These are phyloP conservation scores for Lasiosphaeriaceae sp. DNA, from an alignment of 495 filamentous ascomycete genomes.

Conservation along the genomic window DNA sequence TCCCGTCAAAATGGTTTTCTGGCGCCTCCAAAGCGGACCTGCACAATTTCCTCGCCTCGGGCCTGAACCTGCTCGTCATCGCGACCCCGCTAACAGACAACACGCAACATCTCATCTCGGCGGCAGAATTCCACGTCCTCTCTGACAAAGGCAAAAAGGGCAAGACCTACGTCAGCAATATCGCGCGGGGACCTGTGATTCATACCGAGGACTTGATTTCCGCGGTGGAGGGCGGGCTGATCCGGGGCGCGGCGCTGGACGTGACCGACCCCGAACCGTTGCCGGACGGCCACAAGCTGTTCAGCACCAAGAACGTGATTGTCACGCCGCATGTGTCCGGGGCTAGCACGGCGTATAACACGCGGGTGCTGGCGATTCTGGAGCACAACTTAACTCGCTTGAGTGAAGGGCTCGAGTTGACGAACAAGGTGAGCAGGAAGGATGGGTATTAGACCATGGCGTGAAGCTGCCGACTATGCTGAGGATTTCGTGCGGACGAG, in stretches of 20 bases:
- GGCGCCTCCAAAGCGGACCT: constrained; percentile 58
- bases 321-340: constrained; percentile 81
- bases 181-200: constrained; percentile 69
- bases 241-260: constrained; percentile 75
- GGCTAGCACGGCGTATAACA: constrained; percentile 53
- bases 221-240: constrained; percentile 52
- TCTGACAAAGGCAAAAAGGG: constrained; percentile 16
- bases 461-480: neutral
- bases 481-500: too few species aligned
- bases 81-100: constrained; percentile 68
- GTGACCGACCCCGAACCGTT: constrained; percentile 87
- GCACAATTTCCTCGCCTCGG: constrained; percentile 62
- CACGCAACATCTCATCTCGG: constrained; percentile 60
- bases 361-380: constrained; percentile 56
- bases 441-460: constrained; percentile 17
- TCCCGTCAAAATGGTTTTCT: constrained; percentile 73
- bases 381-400: constrained; percentile 56
- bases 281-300: constrained; percentile 63
- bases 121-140: constrained; percentile 64
- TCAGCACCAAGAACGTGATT: constrained; percentile 68
- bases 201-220: constrained; percentile 63
- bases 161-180: constrained; percentile 65
- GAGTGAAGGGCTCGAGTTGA: constrained; percentile 55
- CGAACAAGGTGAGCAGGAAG: constrained; percentile 48
- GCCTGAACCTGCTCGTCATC: constrained; percentile 71